Evolutionary conservation across 768 basidiomycete genomes (phyloP).

Genomic region (Pholiota conissans): DNA sequence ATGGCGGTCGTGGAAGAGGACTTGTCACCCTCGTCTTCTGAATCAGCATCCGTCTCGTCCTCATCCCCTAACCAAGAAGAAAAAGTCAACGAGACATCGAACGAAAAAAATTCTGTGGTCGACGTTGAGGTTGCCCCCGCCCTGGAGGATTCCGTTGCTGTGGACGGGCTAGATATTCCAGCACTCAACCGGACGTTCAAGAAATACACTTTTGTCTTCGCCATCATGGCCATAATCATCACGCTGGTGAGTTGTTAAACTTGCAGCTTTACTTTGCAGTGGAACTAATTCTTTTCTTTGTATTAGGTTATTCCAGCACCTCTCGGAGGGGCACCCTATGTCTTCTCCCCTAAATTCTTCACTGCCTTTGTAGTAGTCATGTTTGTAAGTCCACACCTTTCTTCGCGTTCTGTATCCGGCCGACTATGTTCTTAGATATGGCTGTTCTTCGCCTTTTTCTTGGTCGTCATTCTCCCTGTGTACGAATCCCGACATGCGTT

Average conservation of each 20-base stretch:
- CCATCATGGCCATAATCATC: slow-evolving; percentile 14
- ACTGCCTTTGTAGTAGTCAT: slow-evolving; percentile 8
- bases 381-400: slow-evolving; percentile 6
- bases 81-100: neutral
- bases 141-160: neutral
- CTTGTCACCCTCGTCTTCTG: neutral
- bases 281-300: neutral
- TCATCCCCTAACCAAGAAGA: neutral
- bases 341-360: slow-evolving; percentile 14
- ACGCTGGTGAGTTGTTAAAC: slow-evolving; percentile 10
- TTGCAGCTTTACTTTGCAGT: neutral
- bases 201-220: slow-evolving; percentile 12
- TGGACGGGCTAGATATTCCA: slow-evolving; percentile 16
- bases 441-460: slow-evolving; percentile 17
- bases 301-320: slow-evolving; percentile 12
- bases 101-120: neutral
- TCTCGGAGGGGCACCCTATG: slow-evolving; percentile 12
- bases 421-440: slow-evolving; percentile 10
- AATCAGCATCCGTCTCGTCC: neutral
- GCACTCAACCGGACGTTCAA: slow-evolving; percentile 18
- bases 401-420: neutral
- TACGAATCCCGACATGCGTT: slow-evolving; percentile 11
- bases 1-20: slow-evolving; percentile 12
- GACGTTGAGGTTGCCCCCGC: neutral
- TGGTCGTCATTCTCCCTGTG: slow-evolving; percentile 12